Conservation (phyloP, 345 rosid species). For the Salix caprea region DNA sequence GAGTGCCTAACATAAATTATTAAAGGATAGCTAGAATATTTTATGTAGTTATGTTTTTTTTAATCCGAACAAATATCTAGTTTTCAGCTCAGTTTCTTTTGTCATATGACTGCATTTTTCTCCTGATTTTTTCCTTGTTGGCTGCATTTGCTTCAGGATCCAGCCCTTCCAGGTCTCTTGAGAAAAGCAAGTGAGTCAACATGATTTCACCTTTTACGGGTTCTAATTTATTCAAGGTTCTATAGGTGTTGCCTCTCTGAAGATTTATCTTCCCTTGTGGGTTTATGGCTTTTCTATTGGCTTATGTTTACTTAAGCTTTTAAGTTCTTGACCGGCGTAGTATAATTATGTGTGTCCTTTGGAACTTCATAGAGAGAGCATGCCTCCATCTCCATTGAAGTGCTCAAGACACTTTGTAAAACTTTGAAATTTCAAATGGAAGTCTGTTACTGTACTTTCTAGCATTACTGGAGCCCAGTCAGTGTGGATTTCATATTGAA, state of each 20-base stretch:
- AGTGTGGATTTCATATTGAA: neutral
- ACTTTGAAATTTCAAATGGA: neutral
- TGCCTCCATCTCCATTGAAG: neutral
- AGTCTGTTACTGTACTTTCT: neutral
- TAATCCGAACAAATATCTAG: neutral
- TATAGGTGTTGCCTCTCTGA: neutral
- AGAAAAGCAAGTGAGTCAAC: conserved; percentile 49
- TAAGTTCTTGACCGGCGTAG: neutral
- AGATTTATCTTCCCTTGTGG: neutral
- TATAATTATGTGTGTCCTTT: neutral
- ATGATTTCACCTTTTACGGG: neutral
- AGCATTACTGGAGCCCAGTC: neutral
- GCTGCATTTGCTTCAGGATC: conserved; percentile 46
- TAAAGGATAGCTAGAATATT: neutral
- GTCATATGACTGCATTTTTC: neutral
- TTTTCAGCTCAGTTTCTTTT: neutral
- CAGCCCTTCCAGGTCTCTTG: conserved; percentile 54
- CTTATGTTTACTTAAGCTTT: neutral
- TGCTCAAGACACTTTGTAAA: neutral
- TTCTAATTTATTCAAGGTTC: neutral
- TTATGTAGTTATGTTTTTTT: neutral
- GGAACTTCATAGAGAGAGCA: neutral
- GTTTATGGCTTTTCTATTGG: neutral
- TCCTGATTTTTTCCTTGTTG: neutral
- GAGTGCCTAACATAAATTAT: neutral